Evolutionary conservation across 257 asterid species (phyloP).

Genomic region (Solanum bukasovii): DNA sequence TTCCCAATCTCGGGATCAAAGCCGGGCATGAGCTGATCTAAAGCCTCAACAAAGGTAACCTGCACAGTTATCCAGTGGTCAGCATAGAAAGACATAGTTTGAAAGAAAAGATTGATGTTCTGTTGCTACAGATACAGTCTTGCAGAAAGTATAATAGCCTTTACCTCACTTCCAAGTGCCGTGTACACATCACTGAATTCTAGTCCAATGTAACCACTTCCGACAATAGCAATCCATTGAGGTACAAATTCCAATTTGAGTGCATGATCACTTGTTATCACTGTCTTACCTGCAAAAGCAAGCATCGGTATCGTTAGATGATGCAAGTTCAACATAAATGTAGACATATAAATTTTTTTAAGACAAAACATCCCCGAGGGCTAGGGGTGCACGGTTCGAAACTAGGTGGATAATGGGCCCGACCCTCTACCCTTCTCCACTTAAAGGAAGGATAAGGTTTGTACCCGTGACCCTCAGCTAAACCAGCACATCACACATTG

Average conservation of each 20-base stretch:
- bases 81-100: conserved; percentile 13
- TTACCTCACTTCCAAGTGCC: conserved; percentile 97
- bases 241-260: conserved; percentile 88
- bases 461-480: neutral
- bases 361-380: neutral
- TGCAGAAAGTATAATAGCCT: neutral
- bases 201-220: conserved; percentile 97
- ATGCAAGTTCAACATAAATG: neutral
- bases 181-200: conserved; percentile 96
- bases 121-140: neutral
- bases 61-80: conserved; percentile 24
- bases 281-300: conserved; percentile 68
- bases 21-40: conserved; percentile 95
- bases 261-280: conserved; percentile 93
- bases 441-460: neutral
- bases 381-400: neutral
- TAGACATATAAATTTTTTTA: neutral
- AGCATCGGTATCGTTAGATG: neutral
- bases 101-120: neutral
- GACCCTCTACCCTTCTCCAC: neutral
- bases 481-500: neutral
- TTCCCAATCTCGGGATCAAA: conserved; percentile 94
- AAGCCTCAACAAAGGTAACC: conserved; percentile 91
- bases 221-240: conserved; percentile 91
- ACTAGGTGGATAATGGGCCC: neutral